These are phyloP conservation scores for Lactifluus rugatus DNA, from an alignment of 768 basidiomycete genomes.

Conservation along the genomic window DNA sequence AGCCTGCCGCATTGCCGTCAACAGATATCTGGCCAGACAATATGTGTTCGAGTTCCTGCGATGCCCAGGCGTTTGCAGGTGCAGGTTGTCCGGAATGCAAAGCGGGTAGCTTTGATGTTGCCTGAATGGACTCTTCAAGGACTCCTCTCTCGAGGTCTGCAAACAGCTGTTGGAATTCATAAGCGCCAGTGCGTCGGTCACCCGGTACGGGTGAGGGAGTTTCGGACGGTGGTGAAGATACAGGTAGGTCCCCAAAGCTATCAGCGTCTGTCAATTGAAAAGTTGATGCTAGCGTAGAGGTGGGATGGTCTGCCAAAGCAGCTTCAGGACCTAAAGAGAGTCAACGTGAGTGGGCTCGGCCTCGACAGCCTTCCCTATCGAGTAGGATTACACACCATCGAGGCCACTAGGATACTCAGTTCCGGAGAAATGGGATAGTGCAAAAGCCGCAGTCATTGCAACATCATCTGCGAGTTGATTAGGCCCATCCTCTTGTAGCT, in stretches of 20 bases:
- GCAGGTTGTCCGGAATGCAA: neutral
- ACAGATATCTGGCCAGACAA: slow-evolving; percentile 1
- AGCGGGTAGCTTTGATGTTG: neutral
- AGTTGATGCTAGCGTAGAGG: neutral
- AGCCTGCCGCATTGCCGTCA: neutral
- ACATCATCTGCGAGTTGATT: neutral
- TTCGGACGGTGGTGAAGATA: slow-evolving; percentile 13
- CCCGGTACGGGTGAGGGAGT: slow-evolving; percentile 1
- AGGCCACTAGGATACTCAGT: neutral
- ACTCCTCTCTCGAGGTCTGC: slow-evolving; percentile 2
- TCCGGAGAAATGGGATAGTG: neutral
- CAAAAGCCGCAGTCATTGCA: neutral
- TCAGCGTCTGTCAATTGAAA: slow-evolving; percentile 14
- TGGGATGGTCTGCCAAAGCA: neutral
- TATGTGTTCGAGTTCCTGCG: slow-evolving; percentile 10
- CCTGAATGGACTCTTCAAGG: neutral
- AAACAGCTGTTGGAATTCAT: slow-evolving; percentile 1
- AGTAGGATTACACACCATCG: neutral
- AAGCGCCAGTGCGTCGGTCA: neutral
- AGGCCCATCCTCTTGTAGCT: slow-evolving; percentile 1
- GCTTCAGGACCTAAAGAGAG: neutral
- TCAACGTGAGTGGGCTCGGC: neutral
- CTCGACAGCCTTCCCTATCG: neutral
- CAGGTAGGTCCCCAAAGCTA: slow-evolving; percentile 18
- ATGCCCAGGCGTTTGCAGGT: slow-evolving; percentile 2